Conservation (phyloP, 176 grass and related monocot genomes). For the barley (Hordeum vulgare) region DNA sequence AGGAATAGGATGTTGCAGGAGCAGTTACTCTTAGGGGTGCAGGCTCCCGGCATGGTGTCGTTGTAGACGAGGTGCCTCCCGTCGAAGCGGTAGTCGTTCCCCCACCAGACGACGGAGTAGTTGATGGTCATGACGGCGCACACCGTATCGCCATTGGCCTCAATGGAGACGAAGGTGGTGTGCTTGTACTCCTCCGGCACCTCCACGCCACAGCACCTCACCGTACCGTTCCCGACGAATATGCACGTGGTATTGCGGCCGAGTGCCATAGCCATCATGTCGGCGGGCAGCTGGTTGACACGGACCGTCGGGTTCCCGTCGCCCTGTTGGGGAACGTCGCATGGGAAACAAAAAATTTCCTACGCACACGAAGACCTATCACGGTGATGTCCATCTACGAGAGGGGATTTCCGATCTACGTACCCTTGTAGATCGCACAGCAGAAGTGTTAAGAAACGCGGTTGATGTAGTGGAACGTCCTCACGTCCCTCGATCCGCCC, state of each 20-base stretch:
- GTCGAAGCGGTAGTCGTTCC: constrained; percentile 29
- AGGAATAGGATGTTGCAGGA: constrained; percentile 33
- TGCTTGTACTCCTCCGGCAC: constrained; percentile 22
- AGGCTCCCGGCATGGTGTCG: constrained; percentile 56
- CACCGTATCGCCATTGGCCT: constrained; percentile 60
- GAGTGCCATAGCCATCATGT: constrained; percentile 44
- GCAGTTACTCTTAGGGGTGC: constrained; percentile 8
- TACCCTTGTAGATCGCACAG: no score
- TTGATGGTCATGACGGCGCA: constrained; percentile 50
- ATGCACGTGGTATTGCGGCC: constrained; percentile 66
- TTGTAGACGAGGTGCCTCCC: constrained; percentile 27
- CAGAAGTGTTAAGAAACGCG: no score
- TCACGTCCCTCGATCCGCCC: no score
- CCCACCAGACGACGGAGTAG: constrained; percentile 78
- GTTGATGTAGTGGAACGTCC: no score
- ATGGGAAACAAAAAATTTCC: no score
- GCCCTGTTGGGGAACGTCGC: no score
- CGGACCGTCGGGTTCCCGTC: constrained; percentile 21
- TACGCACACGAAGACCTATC: no score
- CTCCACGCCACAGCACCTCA: constrained; percentile 49
- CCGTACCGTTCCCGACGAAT: constrained; percentile 28
- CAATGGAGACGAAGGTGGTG: constrained; percentile 41
- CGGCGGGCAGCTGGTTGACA: not conserved
- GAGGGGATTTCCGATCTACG: no score
- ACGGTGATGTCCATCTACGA: no score